Percentiles rank a stretch among this genome's conserved stretches.
Evolutionary conservation across 108 stramenopile species (phyloP).

Genomic region (Nitzschia palea): DNA sequence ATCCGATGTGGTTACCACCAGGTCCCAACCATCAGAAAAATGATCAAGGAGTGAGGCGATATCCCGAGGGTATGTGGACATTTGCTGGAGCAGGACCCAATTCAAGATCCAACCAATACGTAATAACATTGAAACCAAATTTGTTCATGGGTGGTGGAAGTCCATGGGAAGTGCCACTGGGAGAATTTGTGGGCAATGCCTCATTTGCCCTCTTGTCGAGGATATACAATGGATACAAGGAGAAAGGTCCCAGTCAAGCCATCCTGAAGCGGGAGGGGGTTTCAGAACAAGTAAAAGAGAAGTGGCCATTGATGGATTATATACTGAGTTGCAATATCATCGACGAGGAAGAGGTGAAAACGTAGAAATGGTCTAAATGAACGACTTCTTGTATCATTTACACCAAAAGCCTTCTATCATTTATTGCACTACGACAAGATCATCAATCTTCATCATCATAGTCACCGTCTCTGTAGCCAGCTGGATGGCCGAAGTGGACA

Average conservation of each 20-base stretch:
- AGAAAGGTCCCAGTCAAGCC: conserved; percentile 22
- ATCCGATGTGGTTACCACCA: conserved; percentile 77
- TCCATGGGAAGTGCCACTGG: conserved; percentile 80
- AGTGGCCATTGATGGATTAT: conserved; percentile 60
- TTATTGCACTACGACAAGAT: conserved; percentile 86
- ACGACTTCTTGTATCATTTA: too few species aligned
- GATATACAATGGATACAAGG: conserved; percentile 41
- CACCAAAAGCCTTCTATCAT: too few species aligned
- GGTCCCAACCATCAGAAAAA: conserved; percentile 61
- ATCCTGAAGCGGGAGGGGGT: conserved; percentile 4
- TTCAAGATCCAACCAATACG: conserved; percentile 59
- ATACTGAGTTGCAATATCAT: conserved; percentile 48
- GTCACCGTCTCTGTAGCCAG: conserved; percentile 97
- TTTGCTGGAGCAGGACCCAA: conserved; percentile 27
- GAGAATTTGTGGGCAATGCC: conserved; percentile 52
- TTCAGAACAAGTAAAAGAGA: conserved; percentile 28
- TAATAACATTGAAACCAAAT: conserved; percentile 62
- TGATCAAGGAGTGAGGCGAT: conserved; percentile 56
- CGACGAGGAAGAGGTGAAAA: conserved; percentile 16
- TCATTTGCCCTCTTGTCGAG: conserved; percentile 40
- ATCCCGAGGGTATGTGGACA: conserved; percentile 54
- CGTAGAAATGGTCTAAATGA: too few species aligned
- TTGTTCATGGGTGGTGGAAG: conserved; percentile 61
- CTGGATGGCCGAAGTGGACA: conserved; percentile 89
- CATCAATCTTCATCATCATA: conserved; percentile 99